Evolutionary conservation across 306 rosid species (phyloP).

Genomic region (Herpetospermum pedunculosum): DNA sequence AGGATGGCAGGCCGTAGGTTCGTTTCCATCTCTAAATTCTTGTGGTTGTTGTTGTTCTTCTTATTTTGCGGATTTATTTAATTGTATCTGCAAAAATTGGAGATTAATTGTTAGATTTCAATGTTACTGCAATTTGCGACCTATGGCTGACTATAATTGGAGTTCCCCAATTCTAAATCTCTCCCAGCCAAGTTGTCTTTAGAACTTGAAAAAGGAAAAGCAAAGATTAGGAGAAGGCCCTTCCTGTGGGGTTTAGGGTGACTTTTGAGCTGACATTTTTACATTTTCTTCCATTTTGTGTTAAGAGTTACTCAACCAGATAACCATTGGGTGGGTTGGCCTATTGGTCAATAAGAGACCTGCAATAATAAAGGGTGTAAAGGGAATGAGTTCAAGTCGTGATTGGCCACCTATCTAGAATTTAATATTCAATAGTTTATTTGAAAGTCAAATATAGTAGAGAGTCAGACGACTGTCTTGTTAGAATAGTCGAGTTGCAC

Average conservation of each 20-base stretch:
- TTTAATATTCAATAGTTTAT: no score
- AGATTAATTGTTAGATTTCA: neutral
- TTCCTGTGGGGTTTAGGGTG: neutral
- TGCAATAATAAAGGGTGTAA: no score
- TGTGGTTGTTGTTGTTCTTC: neutral
- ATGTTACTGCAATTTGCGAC: neutral
- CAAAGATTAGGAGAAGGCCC: neutral
- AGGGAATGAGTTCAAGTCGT: no score
- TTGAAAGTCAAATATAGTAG: no score
- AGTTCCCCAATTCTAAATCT: neutral
- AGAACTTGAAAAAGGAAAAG: neutral
- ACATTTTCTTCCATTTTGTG: neutral
- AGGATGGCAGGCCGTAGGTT: slow-evolving; percentile 88
- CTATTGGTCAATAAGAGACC: no score
- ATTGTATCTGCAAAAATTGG: neutral
- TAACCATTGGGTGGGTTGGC: no score
- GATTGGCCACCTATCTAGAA: no score
- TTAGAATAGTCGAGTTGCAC: no score
- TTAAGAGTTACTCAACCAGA: neutral
- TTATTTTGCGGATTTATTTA: neutral
- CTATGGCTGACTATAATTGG: neutral
- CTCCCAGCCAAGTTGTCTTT: neutral
- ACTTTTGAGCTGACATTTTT: neutral
- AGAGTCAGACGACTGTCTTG: no score
- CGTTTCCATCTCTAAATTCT: slow-evolving; percentile 9